A percentile compares a stretch with the other conserved stretches of the same genome.
phyloP scores from a whole-genome alignment of 2,329 filamentous ascomycete species.

The Rhynchosporium agropyri region DNA sequence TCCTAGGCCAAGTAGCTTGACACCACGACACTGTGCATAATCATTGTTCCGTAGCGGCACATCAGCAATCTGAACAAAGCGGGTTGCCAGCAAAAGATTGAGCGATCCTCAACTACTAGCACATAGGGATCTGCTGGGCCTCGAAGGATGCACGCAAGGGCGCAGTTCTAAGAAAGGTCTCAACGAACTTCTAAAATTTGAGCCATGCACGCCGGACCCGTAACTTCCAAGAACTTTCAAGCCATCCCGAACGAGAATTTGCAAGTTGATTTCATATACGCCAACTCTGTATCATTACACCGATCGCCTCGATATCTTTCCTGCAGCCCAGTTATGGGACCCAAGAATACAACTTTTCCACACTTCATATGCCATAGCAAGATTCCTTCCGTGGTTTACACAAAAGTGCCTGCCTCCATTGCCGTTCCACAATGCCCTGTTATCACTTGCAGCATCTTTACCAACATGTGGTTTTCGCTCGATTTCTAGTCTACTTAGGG shows the following conservation, averaged over 20 bases:
- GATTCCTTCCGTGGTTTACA: not conserved
- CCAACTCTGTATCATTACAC: conserved; percentile 8
- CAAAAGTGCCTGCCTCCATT: not conserved
- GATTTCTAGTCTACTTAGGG: too few species aligned
- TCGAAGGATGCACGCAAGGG: conserved; percentile 1
- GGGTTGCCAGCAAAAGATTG: not conserved
- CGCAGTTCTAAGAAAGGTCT: conserved; percentile 4
- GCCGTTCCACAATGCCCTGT: conserved; percentile 1
- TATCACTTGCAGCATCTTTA: too few species aligned
- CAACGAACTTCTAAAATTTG: conserved; percentile 5
- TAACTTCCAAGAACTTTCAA: conserved; percentile 6
- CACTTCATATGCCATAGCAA: conserved; percentile 1
- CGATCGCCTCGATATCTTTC: conserved; percentile 10
- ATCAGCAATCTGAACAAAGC: conserved; percentile 3
- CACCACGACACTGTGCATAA: not conserved
- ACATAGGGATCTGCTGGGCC: conserved; percentile 1
- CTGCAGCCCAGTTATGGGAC: not conserved
- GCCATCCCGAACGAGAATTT: conserved; percentile 7
- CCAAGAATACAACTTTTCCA: conserved; percentile 4
- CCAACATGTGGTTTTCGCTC: too few species aligned
- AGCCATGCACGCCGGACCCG: conserved; percentile 3
- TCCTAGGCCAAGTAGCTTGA: not conserved
- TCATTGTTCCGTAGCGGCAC: conserved; percentile 1
- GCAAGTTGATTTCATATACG: not conserved
- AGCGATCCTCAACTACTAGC: not conserved